These are phyloP conservation scores for Cytospora piceae DNA, from an alignment of 2,329 filamentous ascomycete species.

Conservation along the genomic window DNA sequence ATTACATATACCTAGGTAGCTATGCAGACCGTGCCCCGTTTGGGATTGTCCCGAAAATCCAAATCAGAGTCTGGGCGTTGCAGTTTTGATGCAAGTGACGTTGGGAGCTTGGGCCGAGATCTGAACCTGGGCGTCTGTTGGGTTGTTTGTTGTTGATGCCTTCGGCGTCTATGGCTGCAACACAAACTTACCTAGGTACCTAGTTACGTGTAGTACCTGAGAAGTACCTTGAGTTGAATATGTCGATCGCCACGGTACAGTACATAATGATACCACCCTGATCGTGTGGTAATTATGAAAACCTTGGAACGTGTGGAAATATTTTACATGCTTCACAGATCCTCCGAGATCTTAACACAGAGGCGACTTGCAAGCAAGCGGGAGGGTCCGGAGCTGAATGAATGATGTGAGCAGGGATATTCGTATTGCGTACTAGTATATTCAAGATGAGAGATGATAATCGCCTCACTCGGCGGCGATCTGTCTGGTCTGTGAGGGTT, in stretches of 20 bases:
- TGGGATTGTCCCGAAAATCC: not conserved
- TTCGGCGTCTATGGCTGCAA: not conserved
- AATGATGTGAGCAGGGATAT: not conserved
- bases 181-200: no score
- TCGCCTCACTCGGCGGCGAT: not conserved
- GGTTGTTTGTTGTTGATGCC: not conserved
- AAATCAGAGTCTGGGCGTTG: not conserved
- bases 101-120: slow-evolving; percentile 20
- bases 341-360: not conserved
- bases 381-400: not conserved
- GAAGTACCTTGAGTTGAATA: no score
- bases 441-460: slow-evolving; percentile 4
- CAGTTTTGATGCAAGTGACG: slow-evolving; percentile 1
- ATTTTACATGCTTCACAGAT: no score
- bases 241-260: no score
- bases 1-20: no score
- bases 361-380: not conserved
- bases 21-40: no score
- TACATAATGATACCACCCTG: no score
- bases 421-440: not conserved
- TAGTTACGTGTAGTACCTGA: no score
- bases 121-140: not conserved
- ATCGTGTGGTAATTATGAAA: no score
- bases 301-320: no score
- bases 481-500: not conserved